Evolutionary conservation across 2,329 filamentous ascomycete genomes (phyloP), one percentile per base, ranked within the genome.

Genomic region (Colletotrichum abscissum): DNA sequence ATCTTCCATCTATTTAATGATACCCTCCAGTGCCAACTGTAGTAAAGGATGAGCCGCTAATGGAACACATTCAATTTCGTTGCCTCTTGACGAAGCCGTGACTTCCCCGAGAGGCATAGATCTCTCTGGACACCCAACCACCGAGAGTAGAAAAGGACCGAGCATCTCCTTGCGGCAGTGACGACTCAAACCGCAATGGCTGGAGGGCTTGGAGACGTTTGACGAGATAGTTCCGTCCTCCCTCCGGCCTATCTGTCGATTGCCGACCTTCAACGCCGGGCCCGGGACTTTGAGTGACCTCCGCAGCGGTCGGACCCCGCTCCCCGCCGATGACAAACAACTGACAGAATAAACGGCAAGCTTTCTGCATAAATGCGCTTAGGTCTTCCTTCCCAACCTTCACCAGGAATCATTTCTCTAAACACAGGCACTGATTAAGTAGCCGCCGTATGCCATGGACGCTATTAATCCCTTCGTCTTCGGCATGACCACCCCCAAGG

Each of bases 401-500:
- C 8, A 24, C 8, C 14, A 38, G 22, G 22, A 7, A 12, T 38
- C 56, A 4, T 30, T 22, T 11, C n/a, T n/a, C 1, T 28, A 63
- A n/a, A 35, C 9, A 52, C 4, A 26, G 9, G 26, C n/a, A 5
- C 9, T n/a, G 11, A 5, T 11, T 42, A 26, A 26, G 26, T 26
- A 46, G 14, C 22, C 11, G 33, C 7, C 58, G 6, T 42, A n/a
- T 16, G 42, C 54, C 35, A 74, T 74, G 72, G 33, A 68, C 11
- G 19, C 54, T 22, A 70, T 69, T 9, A 26, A 54, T 7, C 49
- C 69, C 0, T 74, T 74, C 26, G 56, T 69, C 4, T 74, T 73
- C 24, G 49, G 59, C 38, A 65, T 69, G 46, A 65, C n/a, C 12
- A 73, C 78, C 4, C 81, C 82, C 16, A 80, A 81, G 33, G 73